Conservation (phyloP, 805 yeast genomes). For the Candida ficus region DNA sequence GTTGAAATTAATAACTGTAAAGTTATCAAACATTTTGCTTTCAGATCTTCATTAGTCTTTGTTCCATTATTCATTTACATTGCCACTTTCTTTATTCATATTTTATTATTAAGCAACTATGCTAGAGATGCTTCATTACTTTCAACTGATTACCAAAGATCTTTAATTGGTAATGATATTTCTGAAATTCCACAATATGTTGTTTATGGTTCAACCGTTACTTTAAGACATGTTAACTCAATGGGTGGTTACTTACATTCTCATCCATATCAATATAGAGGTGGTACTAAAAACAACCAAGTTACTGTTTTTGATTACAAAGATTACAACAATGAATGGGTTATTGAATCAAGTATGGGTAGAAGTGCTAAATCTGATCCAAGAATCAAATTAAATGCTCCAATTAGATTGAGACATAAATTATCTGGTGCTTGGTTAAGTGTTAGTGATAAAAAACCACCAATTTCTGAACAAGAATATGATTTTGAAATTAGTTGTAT, state of each 20-base stretch:
- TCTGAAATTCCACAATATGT: slow-evolving; percentile 54
- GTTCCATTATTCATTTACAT: slow-evolving; percentile 59
- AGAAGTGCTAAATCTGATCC: slow-evolving; percentile 27
- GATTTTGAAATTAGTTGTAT: slow-evolving; percentile 75
- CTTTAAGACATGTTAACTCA: slow-evolving; percentile 64
- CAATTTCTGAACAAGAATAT: slow-evolving; percentile 86
- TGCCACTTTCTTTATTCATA: slow-evolving; percentile 52
- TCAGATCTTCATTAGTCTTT: slow-evolving; percentile 38
- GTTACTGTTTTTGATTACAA: slow-evolving; percentile 65
- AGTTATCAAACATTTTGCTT: slow-evolving; percentile 36
- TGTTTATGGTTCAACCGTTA: slow-evolving; percentile 64
- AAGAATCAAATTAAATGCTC: slow-evolving; percentile 26
- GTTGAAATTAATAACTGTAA: slow-evolving; percentile 35
- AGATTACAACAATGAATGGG: slow-evolving; percentile 69
- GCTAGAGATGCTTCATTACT: slow-evolving; percentile 59
- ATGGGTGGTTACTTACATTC: slow-evolving; percentile 81
- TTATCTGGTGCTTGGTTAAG: slow-evolving; percentile 62
- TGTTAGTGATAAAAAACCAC: slow-evolving; percentile 71
- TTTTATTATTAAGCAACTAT: slow-evolving; percentile 36
- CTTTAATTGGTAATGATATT: slow-evolving; percentile 40
- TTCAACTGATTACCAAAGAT: slow-evolving; percentile 62
- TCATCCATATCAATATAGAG: slow-evolving; percentile 54
- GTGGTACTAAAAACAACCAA: slow-evolving; percentile 72
- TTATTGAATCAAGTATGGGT: slow-evolving; percentile 41
- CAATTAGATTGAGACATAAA: slow-evolving; percentile 68